phyloP scores from a whole-genome alignment of 768 basidiomycete genomes.

The Candolleomyces eurysporus region DNA sequence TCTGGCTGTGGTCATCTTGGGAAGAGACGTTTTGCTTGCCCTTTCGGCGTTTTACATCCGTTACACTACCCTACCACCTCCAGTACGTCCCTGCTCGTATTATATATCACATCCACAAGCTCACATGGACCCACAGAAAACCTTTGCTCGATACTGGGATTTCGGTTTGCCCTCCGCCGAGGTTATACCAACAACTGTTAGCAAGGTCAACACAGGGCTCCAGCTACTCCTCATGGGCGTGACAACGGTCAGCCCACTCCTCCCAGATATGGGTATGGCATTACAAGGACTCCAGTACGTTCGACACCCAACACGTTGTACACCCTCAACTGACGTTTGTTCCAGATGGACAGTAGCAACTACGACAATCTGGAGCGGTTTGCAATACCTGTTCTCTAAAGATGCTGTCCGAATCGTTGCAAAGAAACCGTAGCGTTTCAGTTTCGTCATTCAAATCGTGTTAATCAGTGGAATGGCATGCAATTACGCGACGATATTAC shows the following conservation, averaged over 20 bases:
- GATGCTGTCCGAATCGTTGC: slow-evolving; percentile 59
- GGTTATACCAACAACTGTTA: slow-evolving; percentile 89
- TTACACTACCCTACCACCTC: slow-evolving; percentile 83
- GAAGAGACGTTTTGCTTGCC: slow-evolving; percentile 83
- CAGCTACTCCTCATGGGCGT: slow-evolving; percentile 90
- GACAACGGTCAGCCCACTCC: slow-evolving; percentile 81
- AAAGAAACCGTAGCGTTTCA: not conserved
- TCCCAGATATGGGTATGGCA: slow-evolving; percentile 56
- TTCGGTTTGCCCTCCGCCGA: slow-evolving; percentile 94
- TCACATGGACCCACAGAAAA: slow-evolving; percentile 59
- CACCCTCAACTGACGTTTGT: slow-evolving; percentile 1
- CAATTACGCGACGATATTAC: no score
- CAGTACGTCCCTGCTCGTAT: slow-evolving; percentile 50
- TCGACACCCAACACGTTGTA: not conserved
- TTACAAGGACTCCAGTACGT: slow-evolving; percentile 77
- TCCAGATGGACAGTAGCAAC: slow-evolving; percentile 80
- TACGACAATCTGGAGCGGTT: slow-evolving; percentile 91
- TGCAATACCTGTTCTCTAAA: slow-evolving; percentile 77
- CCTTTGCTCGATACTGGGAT: slow-evolving; percentile 91
- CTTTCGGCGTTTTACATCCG: slow-evolving; percentile 92
- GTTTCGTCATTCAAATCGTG: not conserved
- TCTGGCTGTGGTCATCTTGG: slow-evolving; percentile 81
- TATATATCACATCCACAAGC: not conserved
- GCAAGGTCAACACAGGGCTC: slow-evolving; percentile 94
- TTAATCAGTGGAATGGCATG: not conserved